Percentiles rank a stretch among this genome's conserved stretches.
phyloP scores from a whole-genome alignment of 2,329 filamentous ascomycete species.

The Trichoderma hamatum region DNA sequence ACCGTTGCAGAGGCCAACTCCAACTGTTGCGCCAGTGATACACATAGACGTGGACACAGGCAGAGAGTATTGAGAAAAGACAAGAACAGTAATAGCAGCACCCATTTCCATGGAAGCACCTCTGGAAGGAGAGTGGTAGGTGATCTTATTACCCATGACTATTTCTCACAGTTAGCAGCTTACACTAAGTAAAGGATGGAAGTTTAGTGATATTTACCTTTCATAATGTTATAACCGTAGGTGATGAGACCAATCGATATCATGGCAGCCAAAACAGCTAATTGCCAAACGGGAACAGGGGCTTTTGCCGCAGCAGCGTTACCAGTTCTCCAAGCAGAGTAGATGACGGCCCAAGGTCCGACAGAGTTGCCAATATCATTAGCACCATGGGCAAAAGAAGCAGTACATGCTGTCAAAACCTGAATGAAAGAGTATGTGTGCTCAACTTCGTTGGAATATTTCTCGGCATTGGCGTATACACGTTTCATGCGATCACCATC shows the following conservation, averaged over 20 bases:
- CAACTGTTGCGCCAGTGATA: constrained; percentile 77
- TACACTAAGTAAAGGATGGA: neutral
- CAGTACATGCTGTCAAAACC: constrained; percentile 69
- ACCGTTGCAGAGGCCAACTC: constrained; percentile 77
- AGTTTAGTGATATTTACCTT: constrained; percentile 54
- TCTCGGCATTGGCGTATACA: constrained; percentile 65
- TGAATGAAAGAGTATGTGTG: constrained; percentile 70
- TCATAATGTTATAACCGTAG: constrained; percentile 85
- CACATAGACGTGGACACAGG: constrained; percentile 80
- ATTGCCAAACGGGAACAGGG: constrained; percentile 73
- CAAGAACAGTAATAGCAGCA: constrained; percentile 72
- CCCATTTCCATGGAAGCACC: constrained; percentile 78
- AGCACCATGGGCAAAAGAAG: constrained; percentile 74
- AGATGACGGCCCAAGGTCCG: constrained; percentile 71
- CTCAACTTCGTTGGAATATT: constrained; percentile 72
- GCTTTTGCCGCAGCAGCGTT: constrained; percentile 63
- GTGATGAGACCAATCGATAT: constrained; percentile 71
- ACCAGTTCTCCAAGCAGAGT: constrained; percentile 67
- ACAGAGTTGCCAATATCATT: constrained; percentile 77
- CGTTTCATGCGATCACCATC: constrained; percentile 42
- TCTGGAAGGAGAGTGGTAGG: constrained; percentile 63
- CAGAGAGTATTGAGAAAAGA: constrained; percentile 75
- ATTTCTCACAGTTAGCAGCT: constrained; percentile 16
- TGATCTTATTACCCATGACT: constrained; percentile 83
- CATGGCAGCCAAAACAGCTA: constrained; percentile 66